Evolutionary conservation across 2,329 filamentous ascomycete species (phyloP).

Genomic region (Colletotrichum karsti): DNA sequence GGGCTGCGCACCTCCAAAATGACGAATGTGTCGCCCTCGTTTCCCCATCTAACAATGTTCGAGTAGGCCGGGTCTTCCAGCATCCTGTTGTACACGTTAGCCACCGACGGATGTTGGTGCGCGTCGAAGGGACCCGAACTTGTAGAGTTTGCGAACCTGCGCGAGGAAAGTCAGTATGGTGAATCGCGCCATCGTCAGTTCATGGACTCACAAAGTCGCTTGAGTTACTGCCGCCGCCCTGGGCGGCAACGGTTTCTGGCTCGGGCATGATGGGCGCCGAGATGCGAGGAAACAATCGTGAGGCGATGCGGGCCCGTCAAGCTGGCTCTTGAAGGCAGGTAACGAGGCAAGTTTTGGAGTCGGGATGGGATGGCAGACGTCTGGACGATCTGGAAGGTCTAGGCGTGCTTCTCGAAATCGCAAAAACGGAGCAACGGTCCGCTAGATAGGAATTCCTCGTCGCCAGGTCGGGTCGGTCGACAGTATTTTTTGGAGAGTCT

Average conservation of each 20-base stretch:
- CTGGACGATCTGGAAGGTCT: background rate
- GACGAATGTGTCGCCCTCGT: constrained; percentile 94
- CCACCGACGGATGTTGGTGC: constrained; percentile 30
- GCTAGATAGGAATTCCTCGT: background rate
- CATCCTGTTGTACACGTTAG: constrained; percentile 72
- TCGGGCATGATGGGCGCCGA: constrained; percentile 41
- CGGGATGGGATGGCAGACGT: background rate
- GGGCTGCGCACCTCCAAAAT: constrained; percentile 81
- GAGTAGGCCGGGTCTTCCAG: constrained; percentile 93
- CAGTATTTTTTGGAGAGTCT: background rate
- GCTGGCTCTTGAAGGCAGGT: background rate
- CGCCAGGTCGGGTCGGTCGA: background rate
- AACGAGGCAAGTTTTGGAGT: background rate
- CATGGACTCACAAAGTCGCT: constrained; percentile 87
- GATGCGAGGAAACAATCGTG: background rate
- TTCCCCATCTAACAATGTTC: constrained; percentile 93
- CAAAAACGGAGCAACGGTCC: background rate
- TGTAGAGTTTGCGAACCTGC: constrained; percentile 97
- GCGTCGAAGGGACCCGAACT: constrained; percentile 66
- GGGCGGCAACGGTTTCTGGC: constrained; percentile 46
- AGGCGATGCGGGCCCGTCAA: background rate
- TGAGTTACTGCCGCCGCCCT: constrained; percentile 76
- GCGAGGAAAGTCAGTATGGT: constrained; percentile 38
- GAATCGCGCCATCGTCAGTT: background rate
- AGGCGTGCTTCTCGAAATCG: background rate